Evolutionary conservation across 768 basidiomycete genomes (phyloP).

Genomic region (Scleroderma citrinum): DNA sequence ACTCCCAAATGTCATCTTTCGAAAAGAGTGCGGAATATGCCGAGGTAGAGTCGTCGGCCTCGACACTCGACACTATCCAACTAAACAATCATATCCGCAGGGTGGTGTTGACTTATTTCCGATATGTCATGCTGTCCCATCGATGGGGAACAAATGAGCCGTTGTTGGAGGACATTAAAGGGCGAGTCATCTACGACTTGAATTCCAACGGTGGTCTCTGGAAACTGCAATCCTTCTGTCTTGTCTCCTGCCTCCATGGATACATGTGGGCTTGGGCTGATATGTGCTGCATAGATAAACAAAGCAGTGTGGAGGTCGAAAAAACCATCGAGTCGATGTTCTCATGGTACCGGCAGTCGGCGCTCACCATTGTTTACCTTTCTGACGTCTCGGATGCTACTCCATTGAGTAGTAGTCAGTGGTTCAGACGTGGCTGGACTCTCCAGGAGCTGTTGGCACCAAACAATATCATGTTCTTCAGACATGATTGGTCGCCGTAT

Average conservation of each 20-base stretch:
- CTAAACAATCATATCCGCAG: background rate
- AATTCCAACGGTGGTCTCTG: background rate
- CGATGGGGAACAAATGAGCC: conserved; percentile 3
- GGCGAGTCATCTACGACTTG: background rate
- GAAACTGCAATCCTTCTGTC: conserved; percentile 2
- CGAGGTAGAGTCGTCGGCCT: background rate
- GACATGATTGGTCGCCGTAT: conserved; percentile 1
- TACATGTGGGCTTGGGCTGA: background rate
- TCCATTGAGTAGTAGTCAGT: too few species aligned
- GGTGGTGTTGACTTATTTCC: background rate
- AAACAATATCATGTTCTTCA: background rate
- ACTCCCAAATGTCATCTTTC: background rate
- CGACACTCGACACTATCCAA: background rate
- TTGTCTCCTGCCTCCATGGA: background rate
- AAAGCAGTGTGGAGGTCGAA: too few species aligned
- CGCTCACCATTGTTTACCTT: too few species aligned
- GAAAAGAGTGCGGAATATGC: background rate
- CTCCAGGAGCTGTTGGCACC: conserved; percentile 6
- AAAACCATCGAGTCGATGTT: too few species aligned
- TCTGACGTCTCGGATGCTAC: too few species aligned
- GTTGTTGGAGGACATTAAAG: background rate
- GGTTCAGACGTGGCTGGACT: too few species aligned
- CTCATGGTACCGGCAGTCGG: too few species aligned
- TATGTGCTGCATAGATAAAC: too few species aligned
- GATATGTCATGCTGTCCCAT: conserved; percentile 4